Conservation (phyloP, 2,329 filamentous ascomycete species). For the Nemania serpens region DNA sequence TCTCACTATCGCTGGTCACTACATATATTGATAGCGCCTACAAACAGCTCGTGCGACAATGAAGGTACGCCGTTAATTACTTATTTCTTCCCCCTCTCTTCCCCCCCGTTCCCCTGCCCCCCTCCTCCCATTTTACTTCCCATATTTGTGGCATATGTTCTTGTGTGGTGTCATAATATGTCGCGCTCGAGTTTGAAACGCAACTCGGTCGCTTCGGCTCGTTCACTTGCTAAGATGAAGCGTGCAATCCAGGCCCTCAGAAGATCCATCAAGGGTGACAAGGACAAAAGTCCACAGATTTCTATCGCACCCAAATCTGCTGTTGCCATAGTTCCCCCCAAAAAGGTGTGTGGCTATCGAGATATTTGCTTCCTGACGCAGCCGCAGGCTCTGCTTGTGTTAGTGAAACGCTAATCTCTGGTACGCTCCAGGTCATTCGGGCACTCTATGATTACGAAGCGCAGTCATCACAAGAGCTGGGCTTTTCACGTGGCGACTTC, state of each 20-base stretch:
- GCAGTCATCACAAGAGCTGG: slow-evolving; percentile 75
- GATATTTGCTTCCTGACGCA: not conserved
- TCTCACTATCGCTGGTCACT: slow-evolving; percentile 28
- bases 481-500: slow-evolving; percentile 94
- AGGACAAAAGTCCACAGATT: slow-evolving; percentile 73
- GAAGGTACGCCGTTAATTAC: slow-evolving; percentile 44
- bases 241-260: slow-evolving; percentile 70
- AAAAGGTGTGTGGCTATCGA: slow-evolving; percentile 69
- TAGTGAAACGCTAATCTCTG: slow-evolving; percentile 29
- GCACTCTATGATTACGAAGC: slow-evolving; percentile 93
- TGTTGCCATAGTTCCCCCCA: slow-evolving; percentile 86
- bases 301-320: slow-evolving; percentile 84
- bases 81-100: slow-evolving; percentile 14
- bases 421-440: slow-evolving; percentile 78
- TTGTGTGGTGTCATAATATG: slow-evolving; percentile 32
- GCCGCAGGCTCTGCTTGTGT: not conserved
- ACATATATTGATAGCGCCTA: slow-evolving; percentile 33
- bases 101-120: not conserved
- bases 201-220: slow-evolving; percentile 32
- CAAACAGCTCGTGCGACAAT: slow-evolving; percentile 40
- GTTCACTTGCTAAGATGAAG: slow-evolving; percentile 44
- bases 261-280: slow-evolving; percentile 89
- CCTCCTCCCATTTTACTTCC: slow-evolving; percentile 7
- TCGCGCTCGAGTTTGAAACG: slow-evolving; percentile 32
- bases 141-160: slow-evolving; percentile 23